phyloP scores from a whole-genome alignment of 1,284 basidiomycete genomes.

The Fomitopsis schrenkii region DNA sequence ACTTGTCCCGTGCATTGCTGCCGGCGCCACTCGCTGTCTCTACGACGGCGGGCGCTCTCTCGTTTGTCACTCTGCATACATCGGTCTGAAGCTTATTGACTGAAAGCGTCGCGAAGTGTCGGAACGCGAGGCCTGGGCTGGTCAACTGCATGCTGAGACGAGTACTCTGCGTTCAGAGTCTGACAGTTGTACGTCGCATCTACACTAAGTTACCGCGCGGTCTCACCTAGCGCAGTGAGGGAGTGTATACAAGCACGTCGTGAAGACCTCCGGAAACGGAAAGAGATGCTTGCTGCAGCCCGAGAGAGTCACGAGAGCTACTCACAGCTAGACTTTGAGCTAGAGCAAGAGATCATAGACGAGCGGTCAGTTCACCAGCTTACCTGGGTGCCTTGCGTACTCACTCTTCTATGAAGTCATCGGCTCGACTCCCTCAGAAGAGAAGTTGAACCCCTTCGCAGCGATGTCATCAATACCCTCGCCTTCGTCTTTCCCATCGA shows the following conservation, averaged over 20 bases:
- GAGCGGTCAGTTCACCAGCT: slow-evolving; percentile 35
- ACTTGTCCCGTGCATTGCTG: neutral
- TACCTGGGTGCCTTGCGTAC: neutral
- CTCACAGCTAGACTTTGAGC: slow-evolving; percentile 27
- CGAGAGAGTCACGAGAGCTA: slow-evolving; percentile 39
- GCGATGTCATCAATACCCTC: slow-evolving; percentile 70
- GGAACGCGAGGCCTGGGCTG: slow-evolving; percentile 51
- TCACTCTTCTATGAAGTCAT: slow-evolving; percentile 33
- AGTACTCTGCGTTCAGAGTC: slow-evolving; percentile 37
- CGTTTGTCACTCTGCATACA: slow-evolving; percentile 2
- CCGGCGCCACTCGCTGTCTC: neutral
- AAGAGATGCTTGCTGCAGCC: slow-evolving; percentile 44
- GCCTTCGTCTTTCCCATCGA: slow-evolving; percentile 87
- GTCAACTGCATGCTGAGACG: slow-evolving; percentile 40
- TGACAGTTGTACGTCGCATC: slow-evolving; percentile 40
- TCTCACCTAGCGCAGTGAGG: slow-evolving; percentile 22
- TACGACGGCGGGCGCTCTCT: neutral
- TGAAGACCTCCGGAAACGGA: slow-evolving; percentile 43
- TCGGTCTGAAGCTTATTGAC: slow-evolving; percentile 20
- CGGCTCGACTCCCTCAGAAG: slow-evolving; percentile 41
- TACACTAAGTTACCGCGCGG: slow-evolving; percentile 10
- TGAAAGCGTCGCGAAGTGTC: slow-evolving; percentile 59
- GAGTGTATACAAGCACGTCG: slow-evolving; percentile 29
- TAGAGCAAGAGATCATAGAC: slow-evolving; percentile 34
- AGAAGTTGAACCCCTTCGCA: slow-evolving; percentile 54